These are phyloP conservation scores for Solanum arcanum DNA, from an alignment of 257 asterid genomes.

Conservation along the genomic window DNA sequence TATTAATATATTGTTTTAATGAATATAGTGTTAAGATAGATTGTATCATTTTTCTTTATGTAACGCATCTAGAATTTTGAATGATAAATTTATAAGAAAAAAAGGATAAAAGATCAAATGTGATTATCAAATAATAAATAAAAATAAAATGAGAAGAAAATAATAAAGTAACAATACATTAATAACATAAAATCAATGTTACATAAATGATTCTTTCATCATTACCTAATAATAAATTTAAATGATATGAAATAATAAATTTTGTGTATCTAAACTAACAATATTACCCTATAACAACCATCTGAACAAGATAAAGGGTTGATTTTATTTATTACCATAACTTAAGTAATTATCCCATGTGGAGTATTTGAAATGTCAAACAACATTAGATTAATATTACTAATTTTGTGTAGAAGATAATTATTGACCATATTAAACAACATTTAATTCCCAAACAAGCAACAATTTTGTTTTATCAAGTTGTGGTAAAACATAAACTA, in stretches of 20 bases:
- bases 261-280: not conserved
- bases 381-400: not conserved
- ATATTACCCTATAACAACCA: not conserved
- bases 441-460: not conserved
- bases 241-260: too few relatives aligned
- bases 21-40: too few relatives aligned
- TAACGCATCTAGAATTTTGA: rapidly evolving
- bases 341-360: not conserved
- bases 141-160: too few relatives aligned
- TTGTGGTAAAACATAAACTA: not conserved
- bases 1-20: not conserved
- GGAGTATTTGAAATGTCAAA: not conserved
- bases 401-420: not conserved
- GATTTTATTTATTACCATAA: not conserved
- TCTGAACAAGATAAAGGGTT: not conserved
- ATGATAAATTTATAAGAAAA: too few relatives aligned
- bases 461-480: not conserved
- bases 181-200: too few relatives aligned
- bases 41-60: too few relatives aligned
- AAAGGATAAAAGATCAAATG: too few relatives aligned
- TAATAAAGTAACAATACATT: too few relatives aligned
- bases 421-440: not conserved
- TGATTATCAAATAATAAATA: too few relatives aligned
- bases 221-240: not conserved
- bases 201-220: not conserved